Conservation (phyloP, 257 asterid genomes). For the Capsicum chinense region DNA sequence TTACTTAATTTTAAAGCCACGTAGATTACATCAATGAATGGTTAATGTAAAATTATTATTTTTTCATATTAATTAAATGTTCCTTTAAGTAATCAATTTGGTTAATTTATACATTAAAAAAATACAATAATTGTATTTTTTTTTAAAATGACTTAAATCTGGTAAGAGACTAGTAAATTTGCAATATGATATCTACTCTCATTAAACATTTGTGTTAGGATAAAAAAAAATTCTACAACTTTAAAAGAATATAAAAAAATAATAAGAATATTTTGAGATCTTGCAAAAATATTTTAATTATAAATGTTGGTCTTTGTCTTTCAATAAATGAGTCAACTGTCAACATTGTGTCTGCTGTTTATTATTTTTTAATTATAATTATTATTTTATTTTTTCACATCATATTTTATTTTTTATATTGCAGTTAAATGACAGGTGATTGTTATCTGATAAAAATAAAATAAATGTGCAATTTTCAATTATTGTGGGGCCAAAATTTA, state of each 20-base stretch:
- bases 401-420: neutral
- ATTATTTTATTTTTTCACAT: neutral
- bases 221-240: neutral
- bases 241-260: slow-evolving; percentile 1
- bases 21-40: neutral
- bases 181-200: neutral
- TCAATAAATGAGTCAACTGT: slow-evolving; percentile 23
- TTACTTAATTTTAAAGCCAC: neutral
- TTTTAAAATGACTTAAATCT: too few species aligned
- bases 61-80: neutral
- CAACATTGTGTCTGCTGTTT: slow-evolving; percentile 11
- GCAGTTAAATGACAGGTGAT: neutral
- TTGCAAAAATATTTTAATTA: neutral
- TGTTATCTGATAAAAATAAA: neutral
- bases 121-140: neutral
- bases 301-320: slow-evolving; percentile 23
- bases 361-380: too few species aligned
- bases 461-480: neutral
- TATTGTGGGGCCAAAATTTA: slow-evolving; percentile 16
- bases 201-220: neutral
- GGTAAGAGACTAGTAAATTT: too few species aligned
- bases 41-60: neutral
- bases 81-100: neutral
- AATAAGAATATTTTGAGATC: neutral
- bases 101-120: neutral